Percentiles rank a stretch among this genome's conserved stretches.
These are phyloP conservation scores for Apiotrichum veenhuisii DNA, from an alignment of 1,284 basidiomycete species.

Conservation along the genomic window DNA sequence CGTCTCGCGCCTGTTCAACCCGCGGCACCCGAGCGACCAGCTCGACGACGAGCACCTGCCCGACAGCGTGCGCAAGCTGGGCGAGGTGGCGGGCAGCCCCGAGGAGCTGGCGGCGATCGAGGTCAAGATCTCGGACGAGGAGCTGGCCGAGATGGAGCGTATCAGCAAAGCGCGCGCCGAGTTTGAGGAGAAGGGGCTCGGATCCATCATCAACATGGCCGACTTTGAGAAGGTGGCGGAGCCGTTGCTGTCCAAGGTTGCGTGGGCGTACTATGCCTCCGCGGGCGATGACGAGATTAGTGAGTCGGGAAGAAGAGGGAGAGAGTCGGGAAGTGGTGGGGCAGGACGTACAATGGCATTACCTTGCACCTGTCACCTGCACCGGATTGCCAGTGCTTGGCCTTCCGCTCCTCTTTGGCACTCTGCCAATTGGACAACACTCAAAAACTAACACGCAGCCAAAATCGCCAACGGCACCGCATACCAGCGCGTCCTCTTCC, in stretches of 20 bases:
- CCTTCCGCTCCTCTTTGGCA: too few species aligned
- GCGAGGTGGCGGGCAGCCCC: conserved; percentile 23
- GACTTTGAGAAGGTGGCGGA: conserved; percentile 56
- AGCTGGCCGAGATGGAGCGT: conserved; percentile 38
- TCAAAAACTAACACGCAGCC: conserved; percentile 22
- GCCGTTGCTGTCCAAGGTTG: conserved; percentile 65
- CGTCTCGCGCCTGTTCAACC: conserved; percentile 43
- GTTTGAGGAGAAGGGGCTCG: conserved; percentile 41
- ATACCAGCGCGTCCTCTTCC: conserved; percentile 76
- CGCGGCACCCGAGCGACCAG: conserved; percentile 45
- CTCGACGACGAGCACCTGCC: conserved; percentile 40
- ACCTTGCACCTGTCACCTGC: too few species aligned
- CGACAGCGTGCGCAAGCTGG: conserved; percentile 31
- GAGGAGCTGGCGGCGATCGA: conserved; percentile 34
- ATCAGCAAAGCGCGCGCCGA: conserved; percentile 29
- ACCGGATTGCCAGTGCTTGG: too few species aligned
- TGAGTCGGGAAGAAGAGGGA: conserved; percentile 48
- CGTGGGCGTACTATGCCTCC: conserved; percentile 74
- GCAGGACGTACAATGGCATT: too few species aligned
- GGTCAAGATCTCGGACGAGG: conserved; percentile 33
- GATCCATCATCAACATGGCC: conserved; percentile 40
- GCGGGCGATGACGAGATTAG: conserved; percentile 76
- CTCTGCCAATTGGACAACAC: too few species aligned
- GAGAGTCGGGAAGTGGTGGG: too few species aligned
- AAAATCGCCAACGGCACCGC: conserved; percentile 64